phyloP scores from a whole-genome alignment of 208 protist species.

The Acanthamoeba comandoni region DNA sequence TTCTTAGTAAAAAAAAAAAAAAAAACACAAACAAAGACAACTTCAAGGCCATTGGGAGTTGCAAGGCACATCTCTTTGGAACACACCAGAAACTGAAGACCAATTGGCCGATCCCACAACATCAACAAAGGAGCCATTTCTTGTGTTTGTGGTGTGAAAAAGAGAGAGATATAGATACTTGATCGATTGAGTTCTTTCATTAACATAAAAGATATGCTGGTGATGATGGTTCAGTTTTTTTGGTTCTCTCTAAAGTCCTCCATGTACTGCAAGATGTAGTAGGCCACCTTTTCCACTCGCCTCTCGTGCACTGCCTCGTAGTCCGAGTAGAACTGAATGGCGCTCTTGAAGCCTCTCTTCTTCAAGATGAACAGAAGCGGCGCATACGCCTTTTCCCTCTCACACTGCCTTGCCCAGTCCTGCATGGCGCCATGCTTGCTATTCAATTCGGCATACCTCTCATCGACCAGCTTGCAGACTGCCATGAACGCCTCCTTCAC shows the following conservation, averaged over 20 bases:
- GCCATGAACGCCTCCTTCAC: slow-evolving; percentile 2
- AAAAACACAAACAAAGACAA: no score
- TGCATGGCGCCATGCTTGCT: background rate
- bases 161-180: no score
- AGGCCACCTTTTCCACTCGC: slow-evolving; percentile 61
- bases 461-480: background rate
- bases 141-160: no score
- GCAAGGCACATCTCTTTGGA: no score
- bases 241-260: background rate
- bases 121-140: no score
- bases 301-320: slow-evolving; percentile 65
- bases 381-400: slow-evolving; percentile 48
- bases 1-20: no score
- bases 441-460: slow-evolving; percentile 27
- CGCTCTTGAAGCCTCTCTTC: slow-evolving; percentile 8
- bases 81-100: no score
- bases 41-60: no score
- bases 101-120: no score
- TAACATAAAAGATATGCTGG: no score
- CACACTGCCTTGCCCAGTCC: slow-evolving; percentile 66
- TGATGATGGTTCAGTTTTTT: no score
- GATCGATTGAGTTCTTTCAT: no score
- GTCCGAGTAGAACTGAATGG: slow-evolving; percentile 31
- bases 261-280: slow-evolving; percentile 69
- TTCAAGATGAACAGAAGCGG: slow-evolving; percentile 64